These are phyloP conservation scores for Fraxinus nigra DNA, from an alignment of 305 asterid species.

Conservation along the genomic window DNA sequence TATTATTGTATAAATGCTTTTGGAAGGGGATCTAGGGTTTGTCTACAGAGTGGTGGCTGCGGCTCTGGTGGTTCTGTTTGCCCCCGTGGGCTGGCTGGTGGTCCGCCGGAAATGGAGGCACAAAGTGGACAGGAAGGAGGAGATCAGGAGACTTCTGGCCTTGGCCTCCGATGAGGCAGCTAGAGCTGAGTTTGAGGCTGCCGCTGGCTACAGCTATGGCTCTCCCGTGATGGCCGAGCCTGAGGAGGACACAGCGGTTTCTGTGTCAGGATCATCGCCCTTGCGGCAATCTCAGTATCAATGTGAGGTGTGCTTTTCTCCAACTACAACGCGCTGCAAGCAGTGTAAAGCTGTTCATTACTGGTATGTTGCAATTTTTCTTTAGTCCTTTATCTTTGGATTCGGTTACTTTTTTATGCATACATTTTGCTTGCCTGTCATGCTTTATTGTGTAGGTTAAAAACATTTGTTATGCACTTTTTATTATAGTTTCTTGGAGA, in stretches of 20 bases:
- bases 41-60: constrained; percentile 35
- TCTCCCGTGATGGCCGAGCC: constrained; percentile 15
- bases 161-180: constrained; percentile 67
- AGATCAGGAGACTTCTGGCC: constrained; percentile 61
- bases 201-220: constrained; percentile 28
- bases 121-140: constrained; percentile 53
- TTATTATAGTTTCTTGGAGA: background rate
- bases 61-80: constrained; percentile 38
- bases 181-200: constrained; percentile 55
- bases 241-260: constrained; percentile 15
- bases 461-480: background rate
- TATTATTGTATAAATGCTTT: constrained; percentile 52
- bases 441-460: constrained; percentile 13
- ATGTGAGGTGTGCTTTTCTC: constrained; percentile 63
- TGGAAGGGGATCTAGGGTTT: constrained; percentile 62
- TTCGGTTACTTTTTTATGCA: constrained; percentile 8
- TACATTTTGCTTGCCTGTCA: background rate
- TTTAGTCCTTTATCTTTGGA: background rate
- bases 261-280: constrained; percentile 19
- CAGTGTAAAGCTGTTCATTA: constrained; percentile 76
- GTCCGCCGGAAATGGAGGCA: constrained; percentile 63
- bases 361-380: constrained; percentile 48
- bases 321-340: constrained; percentile 63
- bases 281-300: constrained; percentile 43
- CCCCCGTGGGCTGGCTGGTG: constrained; percentile 42